Percentiles rank a stretch among this genome's conserved stretches.
These are phyloP conservation scores for Colletotrichum lini DNA, from an alignment of 2,329 filamentous ascomycete species.

Conservation along the genomic window DNA sequence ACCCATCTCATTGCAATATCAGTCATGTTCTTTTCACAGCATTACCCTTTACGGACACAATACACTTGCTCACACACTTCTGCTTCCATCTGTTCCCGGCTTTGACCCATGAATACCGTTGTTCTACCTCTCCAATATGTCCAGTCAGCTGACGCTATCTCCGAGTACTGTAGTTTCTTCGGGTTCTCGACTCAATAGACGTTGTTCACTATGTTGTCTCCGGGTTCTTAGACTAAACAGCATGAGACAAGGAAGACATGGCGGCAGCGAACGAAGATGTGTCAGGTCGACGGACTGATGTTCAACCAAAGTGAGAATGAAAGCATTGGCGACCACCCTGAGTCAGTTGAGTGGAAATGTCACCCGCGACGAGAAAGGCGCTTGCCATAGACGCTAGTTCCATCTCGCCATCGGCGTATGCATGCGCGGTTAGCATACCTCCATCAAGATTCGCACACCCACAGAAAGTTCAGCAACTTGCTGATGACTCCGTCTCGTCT, in stretches of 20 bases:
- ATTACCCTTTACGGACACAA: too few species aligned
- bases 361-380: background rate
- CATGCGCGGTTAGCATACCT: background rate
- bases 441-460: background rate
- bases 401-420: background rate
- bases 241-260: too few species aligned
- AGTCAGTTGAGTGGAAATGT: background rate
- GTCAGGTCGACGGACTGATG: background rate
- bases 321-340: too few species aligned
- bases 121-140: too few species aligned
- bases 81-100: background rate
- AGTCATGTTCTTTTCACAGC: background rate
- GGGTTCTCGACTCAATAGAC: too few species aligned
- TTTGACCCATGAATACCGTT: too few species aligned
- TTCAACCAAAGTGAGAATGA: background rate
- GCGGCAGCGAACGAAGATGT: background rate
- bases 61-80: too few species aligned
- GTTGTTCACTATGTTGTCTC: background rate
- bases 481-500: background rate
- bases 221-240: too few species aligned
- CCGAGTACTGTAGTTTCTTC: background rate
- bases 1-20: slow-evolving; percentile 10
- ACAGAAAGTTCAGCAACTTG: background rate
- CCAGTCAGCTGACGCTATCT: background rate
- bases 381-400: too few species aligned